Base-by-base conservation (phyloP, 208 protist species). In the Crithidia acanthocephali region DNA sequence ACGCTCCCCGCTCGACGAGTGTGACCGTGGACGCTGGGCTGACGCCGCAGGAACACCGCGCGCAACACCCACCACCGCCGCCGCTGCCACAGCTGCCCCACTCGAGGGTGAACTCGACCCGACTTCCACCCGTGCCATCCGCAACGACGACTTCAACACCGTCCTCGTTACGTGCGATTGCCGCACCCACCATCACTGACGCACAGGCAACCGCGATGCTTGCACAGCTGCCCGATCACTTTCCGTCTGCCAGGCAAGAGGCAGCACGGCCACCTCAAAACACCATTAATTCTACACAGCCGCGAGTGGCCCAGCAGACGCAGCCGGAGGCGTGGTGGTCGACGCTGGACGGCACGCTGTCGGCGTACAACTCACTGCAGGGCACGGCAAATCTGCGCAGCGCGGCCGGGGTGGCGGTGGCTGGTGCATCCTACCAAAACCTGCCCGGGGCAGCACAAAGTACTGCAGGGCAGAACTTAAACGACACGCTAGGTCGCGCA, bases 401-500 rank as follows among this genome's bases (percentile, higher is more conserved):
- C 42, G 45, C 2, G 32, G 25, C 23, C 42, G 8, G 33, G n/a
- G 42, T 22, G 18, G 28, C 37, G 6, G 42, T 20, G 23, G 28
- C 37, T 6, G 9, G 7, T 28, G 48, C 23, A 53, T 53, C 18
- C 62, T 7, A 27, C 7, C 51, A 33, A 11, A 6, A 25, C 28
- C 37, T 28, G 13, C 18, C 32, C 4, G 9, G 7, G 35, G 0
- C 16, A 3, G 0, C 27, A 22, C 52, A 18, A 22, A 15, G 25
- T 20, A 5, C 56, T 18, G 2, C 56, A 23, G n/a, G 33, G 4
- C 51, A 69, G 10, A 86, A 67, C 64, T 47, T 88, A 13, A 88
- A 88, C 74, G 57, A 77, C 45, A 88, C 84, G 0, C 64, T 88
- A 0, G 84, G 84, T 27, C 71, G 77, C 10, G 74, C 62, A 4